A percentile compares a stretch with the other conserved stretches of the same genome.
Conservation (phyloP, 768 basidiomycete genomes). For the Lentinus tigrinus region DNA sequence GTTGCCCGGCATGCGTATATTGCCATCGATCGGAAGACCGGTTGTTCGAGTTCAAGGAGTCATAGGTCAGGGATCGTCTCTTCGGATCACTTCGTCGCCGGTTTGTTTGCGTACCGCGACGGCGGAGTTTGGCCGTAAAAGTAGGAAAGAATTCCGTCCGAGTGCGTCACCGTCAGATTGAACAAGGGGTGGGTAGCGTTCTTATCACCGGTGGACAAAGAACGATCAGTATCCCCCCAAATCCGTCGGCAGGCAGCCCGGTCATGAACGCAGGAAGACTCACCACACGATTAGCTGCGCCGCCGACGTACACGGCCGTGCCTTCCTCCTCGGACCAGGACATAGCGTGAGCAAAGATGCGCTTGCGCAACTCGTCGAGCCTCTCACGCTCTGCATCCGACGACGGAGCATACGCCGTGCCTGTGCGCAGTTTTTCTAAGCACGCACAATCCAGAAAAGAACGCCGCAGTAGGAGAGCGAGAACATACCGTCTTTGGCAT, state of each 20-base stretch:
- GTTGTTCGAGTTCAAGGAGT: not conserved
- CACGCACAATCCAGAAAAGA: not conserved
- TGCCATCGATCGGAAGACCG: not conserved
- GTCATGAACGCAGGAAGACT: slow-evolving; percentile 24
- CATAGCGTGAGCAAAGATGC: slow-evolving; percentile 53
- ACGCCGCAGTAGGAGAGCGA: slow-evolving; percentile 7
- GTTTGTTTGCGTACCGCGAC: slow-evolving; percentile 18
- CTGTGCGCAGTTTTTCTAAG: slow-evolving; percentile 10
- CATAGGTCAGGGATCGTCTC: not conserved
- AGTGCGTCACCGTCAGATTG: slow-evolving; percentile 69
- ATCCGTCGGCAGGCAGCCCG: not conserved
- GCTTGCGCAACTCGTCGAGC: slow-evolving; percentile 36
- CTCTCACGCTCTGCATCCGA: slow-evolving; percentile 18
- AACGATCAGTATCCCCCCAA: not conserved
- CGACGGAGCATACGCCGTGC: slow-evolving; percentile 3
- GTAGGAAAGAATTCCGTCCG: slow-evolving; percentile 64
- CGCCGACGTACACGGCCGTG: slow-evolving; percentile 55
- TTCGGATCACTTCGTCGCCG: not conserved
- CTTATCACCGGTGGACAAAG: slow-evolving; percentile 34
- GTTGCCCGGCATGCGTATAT: not conserved
- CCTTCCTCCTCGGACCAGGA: slow-evolving; percentile 71
- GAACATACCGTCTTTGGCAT: slow-evolving; percentile 16
- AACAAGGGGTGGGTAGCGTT: slow-evolving; percentile 83
- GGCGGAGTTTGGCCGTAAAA: slow-evolving; percentile 67
- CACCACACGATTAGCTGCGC: slow-evolving; percentile 61